Base-by-base conservation (phyloP, 1,284 basidiomycete species). In the Ustilago esculenta region DNA sequence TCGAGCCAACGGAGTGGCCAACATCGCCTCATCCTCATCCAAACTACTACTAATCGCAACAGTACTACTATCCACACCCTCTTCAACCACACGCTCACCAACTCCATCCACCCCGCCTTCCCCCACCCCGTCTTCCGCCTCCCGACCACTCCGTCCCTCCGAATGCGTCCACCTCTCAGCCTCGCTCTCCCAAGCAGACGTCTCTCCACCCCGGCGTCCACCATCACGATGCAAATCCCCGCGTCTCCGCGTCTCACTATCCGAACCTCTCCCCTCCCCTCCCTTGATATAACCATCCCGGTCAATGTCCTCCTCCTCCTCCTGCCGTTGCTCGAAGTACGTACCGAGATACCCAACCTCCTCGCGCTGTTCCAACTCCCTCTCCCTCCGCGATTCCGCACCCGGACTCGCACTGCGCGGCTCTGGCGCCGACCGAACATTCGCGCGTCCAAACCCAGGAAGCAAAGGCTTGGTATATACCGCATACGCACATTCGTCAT, bases 391-490 rank as follows among this genome's bases (percentile, higher is more conserved):
- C 2, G 87, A 88, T 65, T 87, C 88, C 33, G 85, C 87, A 17
- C 85, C 85, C 4, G 87, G 86, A 5, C 85, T 85, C 18, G 88
- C 85, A 8, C 88, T 87, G 10, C 65, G 55, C 14, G 78, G 77
- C 51, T 80, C 80, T 2, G 87, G 89, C 0, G 92, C 92, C 0
- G 91, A 92, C 5, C 94, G 89, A 17, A 97, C 85, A 60, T 91
- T 92, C 6, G 90, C 89, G 32, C 88, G 87, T 0, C 91, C 91
- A 77, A 97, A 98, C 0, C 94, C 94, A 4, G 94, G 92, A 5
- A 97, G 85, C 1, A 97, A 85, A 0, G 94, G 94, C 1, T 95
- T 86, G 79, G 93, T 91, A 77, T 97, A 97, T 83, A 94, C 92
- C 44, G 89, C 91, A 83, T 94, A 97, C 66, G 93, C 84, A 3